These are phyloP conservation scores for Saturnispora hagleri DNA, from an alignment of 805 yeast species.

Conservation along the genomic window DNA sequence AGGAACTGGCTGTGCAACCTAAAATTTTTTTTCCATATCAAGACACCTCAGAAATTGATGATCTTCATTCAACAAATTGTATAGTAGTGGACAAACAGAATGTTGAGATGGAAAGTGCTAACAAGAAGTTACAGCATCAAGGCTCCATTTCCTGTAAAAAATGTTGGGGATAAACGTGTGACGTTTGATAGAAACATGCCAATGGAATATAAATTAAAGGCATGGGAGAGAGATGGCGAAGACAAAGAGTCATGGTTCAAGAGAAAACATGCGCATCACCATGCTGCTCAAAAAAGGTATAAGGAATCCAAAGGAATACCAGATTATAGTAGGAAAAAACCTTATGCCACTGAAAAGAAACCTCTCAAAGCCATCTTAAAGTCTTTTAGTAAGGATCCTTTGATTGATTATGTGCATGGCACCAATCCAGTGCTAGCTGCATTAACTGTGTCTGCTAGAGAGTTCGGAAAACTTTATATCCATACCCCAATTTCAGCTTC, in stretches of 20 bases:
- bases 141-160: slow-evolving; percentile 21
- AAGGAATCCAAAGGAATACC: slow-evolving; percentile 14
- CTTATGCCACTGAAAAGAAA: slow-evolving; percentile 1
- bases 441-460: slow-evolving; percentile 39
- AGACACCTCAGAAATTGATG: not conserved
- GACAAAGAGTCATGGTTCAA: slow-evolving; percentile 55
- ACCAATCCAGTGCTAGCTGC: slow-evolving; percentile 70
- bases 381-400: slow-evolving; percentile 30
- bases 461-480: slow-evolving; percentile 42
- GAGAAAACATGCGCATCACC: slow-evolving; percentile 57
- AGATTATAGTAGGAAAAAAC: slow-evolving; percentile 7
- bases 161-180: slow-evolving; percentile 6
- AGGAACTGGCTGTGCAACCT: not conserved
- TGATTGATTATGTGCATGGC: slow-evolving; percentile 67
- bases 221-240: slow-evolving; percentile 59
- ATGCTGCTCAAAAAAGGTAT: slow-evolving; percentile 35
- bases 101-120: not conserved
- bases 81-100: not conserved
- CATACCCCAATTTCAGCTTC: slow-evolving; percentile 26
- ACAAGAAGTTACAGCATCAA: slow-evolving; percentile 3
- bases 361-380: slow-evolving; percentile 13
- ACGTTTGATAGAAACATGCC: slow-evolving; percentile 40
- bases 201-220: slow-evolving; percentile 33
- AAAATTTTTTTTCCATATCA: not conserved
- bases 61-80: not conserved